A percentile compares a stretch with the other conserved stretches of the same genome.
Evolutionary conservation across 192 early-diverging fungal species (phyloP).

Genomic region (Rhizophagus sp.): DNA sequence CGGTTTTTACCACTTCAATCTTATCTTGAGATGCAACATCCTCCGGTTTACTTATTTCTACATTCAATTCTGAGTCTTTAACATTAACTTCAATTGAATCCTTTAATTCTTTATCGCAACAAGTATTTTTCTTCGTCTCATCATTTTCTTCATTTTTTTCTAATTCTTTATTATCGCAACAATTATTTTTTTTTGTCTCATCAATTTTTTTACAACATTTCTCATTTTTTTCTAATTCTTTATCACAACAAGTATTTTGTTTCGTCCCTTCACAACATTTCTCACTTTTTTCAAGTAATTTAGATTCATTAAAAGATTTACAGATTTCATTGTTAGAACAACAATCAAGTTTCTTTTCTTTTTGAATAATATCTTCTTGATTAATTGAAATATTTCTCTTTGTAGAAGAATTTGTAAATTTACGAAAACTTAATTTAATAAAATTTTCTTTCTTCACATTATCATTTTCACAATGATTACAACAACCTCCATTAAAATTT

Average conservation of each 20-base stretch:
- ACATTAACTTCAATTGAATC: neutral
- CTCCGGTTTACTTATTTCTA: neutral
- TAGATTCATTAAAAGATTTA: neutral
- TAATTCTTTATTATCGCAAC: too few species aligned
- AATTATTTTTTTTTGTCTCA: neutral
- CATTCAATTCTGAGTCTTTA: too few species aligned
- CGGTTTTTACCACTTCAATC: neutral
- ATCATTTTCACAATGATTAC: neutral
- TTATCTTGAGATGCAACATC: neutral
- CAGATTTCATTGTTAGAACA: neutral
- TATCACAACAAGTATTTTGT: too few species aligned
- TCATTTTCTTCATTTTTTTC: neutral
- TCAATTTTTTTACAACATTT: neutral
- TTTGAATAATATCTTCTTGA: neutral
- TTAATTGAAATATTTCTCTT: neutral
- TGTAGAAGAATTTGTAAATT: neutral
- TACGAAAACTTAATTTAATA: neutral
- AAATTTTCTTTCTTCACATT: neutral
- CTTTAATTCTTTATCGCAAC: neutral
- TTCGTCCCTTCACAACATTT: neutral
- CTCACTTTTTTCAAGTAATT: neutral
- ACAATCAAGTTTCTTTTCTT: neutral
- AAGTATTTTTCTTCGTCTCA: neutral
- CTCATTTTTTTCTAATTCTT: neutral
- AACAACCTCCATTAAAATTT: conserved; percentile 25